These are phyloP conservation scores for Pseudevernia furfuracea DNA, from an alignment of 495 filamentous ascomycete species.

Conservation along the genomic window DNA sequence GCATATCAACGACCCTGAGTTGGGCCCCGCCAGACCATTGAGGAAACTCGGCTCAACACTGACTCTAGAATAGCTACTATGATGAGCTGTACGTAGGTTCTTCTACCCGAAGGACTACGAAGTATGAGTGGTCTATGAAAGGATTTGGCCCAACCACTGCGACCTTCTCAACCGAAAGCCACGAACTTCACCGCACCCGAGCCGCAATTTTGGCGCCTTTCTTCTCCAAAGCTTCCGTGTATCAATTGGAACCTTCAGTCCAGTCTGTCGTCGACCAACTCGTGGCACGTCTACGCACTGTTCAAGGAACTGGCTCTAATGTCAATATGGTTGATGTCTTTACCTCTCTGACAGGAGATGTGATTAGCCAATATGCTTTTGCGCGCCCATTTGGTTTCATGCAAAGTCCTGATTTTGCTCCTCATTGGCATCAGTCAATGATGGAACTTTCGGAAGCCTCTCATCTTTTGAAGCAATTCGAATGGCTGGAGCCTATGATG, in stretches of 20 bases:
- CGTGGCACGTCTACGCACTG: conserved; percentile 30
- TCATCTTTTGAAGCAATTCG: conserved; percentile 21
- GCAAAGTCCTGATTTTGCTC: conserved; percentile 21
- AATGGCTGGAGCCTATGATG: conserved; percentile 18
- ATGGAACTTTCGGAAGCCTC: conserved; percentile 25
- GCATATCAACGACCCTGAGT: not conserved
- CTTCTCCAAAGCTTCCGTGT: conserved; percentile 45
- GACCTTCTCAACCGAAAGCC: conserved; percentile 39
- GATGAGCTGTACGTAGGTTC: not conserved
- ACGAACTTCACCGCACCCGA: conserved; percentile 41
- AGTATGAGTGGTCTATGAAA: conserved; percentile 30
- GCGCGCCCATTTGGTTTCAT: conserved; percentile 35
- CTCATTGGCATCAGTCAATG: conserved; percentile 13
- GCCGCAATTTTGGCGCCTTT: conserved; percentile 39
- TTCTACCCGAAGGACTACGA: conserved; percentile 3
- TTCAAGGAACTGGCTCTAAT: conserved; percentile 23
- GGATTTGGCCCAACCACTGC: conserved; percentile 27
- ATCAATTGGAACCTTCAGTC: conserved; percentile 39
- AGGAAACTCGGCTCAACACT: not conserved
- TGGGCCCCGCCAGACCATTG: not conserved
- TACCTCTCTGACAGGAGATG: conserved; percentile 35
- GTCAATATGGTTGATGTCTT: conserved; percentile 35
- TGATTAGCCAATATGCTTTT: conserved; percentile 40
- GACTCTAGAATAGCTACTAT: not conserved
- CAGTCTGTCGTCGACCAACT: conserved; percentile 39